phyloP scores from a whole-genome alignment of 805 yeast genomes.

The Spathaspora sp. region DNA sequence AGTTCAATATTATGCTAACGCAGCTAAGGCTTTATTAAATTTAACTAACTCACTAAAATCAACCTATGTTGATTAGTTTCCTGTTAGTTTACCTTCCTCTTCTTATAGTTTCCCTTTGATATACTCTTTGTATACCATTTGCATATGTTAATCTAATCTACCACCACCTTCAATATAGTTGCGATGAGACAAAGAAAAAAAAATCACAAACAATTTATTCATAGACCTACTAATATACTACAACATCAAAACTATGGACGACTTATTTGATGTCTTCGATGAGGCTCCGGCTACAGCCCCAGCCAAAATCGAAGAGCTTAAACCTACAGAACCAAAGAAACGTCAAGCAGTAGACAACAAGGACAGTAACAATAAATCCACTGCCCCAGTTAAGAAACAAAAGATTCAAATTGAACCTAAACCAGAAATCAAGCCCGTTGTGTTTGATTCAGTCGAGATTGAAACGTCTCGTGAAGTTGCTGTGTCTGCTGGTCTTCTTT shows the following conservation, averaged over 20 bases:
- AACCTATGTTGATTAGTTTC: too few species aligned
- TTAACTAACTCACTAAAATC: too few species aligned
- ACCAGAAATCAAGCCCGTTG: constrained; percentile 62
- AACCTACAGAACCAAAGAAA: constrained; percentile 7
- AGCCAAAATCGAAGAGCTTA: constrained; percentile 18
- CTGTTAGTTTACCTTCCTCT: too few species aligned
- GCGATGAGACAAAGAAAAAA: not conserved
- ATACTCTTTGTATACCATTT: not conserved
- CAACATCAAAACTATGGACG: constrained; percentile 28
- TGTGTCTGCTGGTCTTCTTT: constrained; percentile 65
- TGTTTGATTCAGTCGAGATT: constrained; percentile 81
- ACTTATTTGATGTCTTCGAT: constrained; percentile 59
- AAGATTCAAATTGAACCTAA: constrained; percentile 9
- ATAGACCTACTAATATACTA: not conserved
- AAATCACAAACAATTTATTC: not conserved
- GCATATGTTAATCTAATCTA: not conserved
- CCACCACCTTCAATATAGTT: not conserved
- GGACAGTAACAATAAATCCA: constrained; percentile 17
- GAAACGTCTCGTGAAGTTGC: constrained; percentile 87
- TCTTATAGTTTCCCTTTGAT: too few species aligned
- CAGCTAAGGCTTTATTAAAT: too few species aligned
- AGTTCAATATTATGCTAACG: too few species aligned
- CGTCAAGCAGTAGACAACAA: constrained; percentile 17
- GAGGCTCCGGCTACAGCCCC: constrained; percentile 47
- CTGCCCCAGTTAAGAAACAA: constrained; percentile 14